Evolutionary conservation across 1,139 yeast species (phyloP), one percentile per base, ranked within the genome.

Genomic region (Kluyveromyces sp.): DNA sequence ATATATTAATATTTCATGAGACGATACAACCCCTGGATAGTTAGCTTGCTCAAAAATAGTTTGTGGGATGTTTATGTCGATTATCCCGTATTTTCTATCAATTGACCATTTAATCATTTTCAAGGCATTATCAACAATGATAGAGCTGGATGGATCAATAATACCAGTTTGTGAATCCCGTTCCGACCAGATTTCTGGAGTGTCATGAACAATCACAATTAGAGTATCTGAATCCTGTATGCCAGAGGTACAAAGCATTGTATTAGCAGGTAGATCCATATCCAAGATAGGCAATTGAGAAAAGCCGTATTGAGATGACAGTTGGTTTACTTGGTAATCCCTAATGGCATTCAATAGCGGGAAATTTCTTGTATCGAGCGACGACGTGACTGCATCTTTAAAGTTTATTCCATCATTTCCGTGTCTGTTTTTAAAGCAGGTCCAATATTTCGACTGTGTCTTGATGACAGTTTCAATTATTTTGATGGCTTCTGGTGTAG

Each of bases 171-270:
- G 68, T 0, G 96, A 89, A 61, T 89, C 89, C 31, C 83, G 70
- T 53, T 83, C 79, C 1, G 95, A 96, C 96, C 96, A 89, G 5
- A 92, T 75, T 52, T 89, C 95, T 2, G 97, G 90, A 2, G 97
- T 89, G 58, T 90, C 97, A 64, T 90, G 97, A 10, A 90, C 79
- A 6, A 87, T 67, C 15, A 92, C 71, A 15, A 89, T 70, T 6
- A 90, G 66, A 5, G 84, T 78, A 25, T 78, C 75, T 41, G 81
- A 71, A 8, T 78, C 74, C 61, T 81, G 81, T 27, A 90, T 75
- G 51, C 81, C 78, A 4, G 89, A 84, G 21, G 95, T 79, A 31
- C 95, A 86, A 45, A 90, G 64, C 8, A 90, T 77, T 48, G 86
- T 81, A 54, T 88, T 86, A 26, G 79, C 84, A 47, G 77, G 69